Evolutionary conservation across 306 rosid genomes (phyloP).

Genomic region (Quercus gilva): DNA sequence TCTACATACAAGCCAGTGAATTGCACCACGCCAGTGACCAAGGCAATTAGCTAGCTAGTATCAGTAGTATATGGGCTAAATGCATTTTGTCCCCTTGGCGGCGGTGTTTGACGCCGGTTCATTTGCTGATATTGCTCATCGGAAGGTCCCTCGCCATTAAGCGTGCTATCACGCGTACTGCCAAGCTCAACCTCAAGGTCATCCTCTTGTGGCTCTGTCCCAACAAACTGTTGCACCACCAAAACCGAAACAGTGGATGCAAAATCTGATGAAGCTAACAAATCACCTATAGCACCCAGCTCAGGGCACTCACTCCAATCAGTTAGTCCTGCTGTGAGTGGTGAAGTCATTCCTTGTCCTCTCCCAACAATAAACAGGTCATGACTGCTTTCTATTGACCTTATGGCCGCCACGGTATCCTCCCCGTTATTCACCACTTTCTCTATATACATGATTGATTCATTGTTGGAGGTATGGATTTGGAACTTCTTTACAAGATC

Average conservation of each 20-base stretch:
- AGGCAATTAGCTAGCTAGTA: not conserved
- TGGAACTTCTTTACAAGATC: slow-evolving; percentile 49
- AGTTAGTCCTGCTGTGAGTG: slow-evolving; percentile 78
- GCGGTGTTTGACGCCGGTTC: slow-evolving; percentile 10
- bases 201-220: slow-evolving; percentile 26
- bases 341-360: slow-evolving; percentile 73
- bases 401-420: slow-evolving; percentile 72
- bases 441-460: slow-evolving; percentile 47
- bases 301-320: slow-evolving; percentile 99
- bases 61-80: not conserved
- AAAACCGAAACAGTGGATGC: slow-evolving; percentile 80
- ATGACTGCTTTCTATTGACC: slow-evolving; percentile 60
- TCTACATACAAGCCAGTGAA: not conserved
- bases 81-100: slow-evolving; percentile 9
- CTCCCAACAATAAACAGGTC: slow-evolving; percentile 85
- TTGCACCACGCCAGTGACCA: not conserved
- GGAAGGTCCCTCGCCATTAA: slow-evolving; percentile 15
- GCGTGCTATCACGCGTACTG: not conserved
- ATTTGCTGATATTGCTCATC: not conserved
- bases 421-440: slow-evolving; percentile 76
- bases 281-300: slow-evolving; percentile 84
- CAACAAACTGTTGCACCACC: slow-evolving; percentile 72
- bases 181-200: not conserved
- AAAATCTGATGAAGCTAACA: slow-evolving; percentile 83
- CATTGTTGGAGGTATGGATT: slow-evolving; percentile 11